These are phyloP conservation scores for Epithemia pelagica DNA, from an alignment of 108 stramenopile genomes.

Conservation along the genomic window DNA sequence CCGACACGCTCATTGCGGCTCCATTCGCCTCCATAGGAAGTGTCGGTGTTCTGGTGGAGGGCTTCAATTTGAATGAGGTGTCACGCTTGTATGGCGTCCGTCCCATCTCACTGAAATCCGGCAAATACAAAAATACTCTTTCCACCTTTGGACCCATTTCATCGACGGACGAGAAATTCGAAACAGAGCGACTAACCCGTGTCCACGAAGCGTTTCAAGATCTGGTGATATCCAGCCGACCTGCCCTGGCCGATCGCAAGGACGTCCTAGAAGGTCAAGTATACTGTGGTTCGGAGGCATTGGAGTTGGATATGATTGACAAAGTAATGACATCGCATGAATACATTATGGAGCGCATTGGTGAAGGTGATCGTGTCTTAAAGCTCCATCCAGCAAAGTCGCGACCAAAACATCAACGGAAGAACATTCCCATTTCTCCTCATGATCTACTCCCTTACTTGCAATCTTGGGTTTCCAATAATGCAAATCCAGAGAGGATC, in stretches of 20 bases:
- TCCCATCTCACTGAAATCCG: constrained; percentile 63
- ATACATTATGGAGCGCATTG: constrained; percentile 65
- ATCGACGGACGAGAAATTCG: constrained; percentile 41
- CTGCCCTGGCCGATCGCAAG: constrained; percentile 36
- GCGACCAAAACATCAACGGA: background rate
- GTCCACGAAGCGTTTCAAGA: constrained; percentile 68
- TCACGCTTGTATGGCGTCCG: constrained; percentile 56
- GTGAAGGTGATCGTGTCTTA: constrained; percentile 65
- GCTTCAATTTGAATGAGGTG: constrained; percentile 59
- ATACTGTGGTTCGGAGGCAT: constrained; percentile 52
- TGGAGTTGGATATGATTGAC: constrained; percentile 62
- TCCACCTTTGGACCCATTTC: constrained; percentile 55
- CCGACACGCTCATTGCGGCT: constrained; percentile 56
- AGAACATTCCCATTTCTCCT: constrained; percentile 2
- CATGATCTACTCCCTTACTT: constrained; percentile 11
- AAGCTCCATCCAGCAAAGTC: constrained; percentile 28
- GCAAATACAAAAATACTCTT: constrained; percentile 65
- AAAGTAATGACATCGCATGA: constrained; percentile 69
- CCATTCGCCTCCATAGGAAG: constrained; percentile 78
- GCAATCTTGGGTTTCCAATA: constrained; percentile 1
- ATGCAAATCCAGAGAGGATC: background rate
- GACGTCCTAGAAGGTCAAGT: constrained; percentile 67
- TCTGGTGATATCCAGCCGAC: constrained; percentile 39
- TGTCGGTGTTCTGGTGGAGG: constrained; percentile 70
- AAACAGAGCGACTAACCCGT: constrained; percentile 46